Evolutionary conservation across 2,329 filamentous ascomycete genomes (phyloP).

Genomic region (Fusarium pseudoanthophilum): DNA sequence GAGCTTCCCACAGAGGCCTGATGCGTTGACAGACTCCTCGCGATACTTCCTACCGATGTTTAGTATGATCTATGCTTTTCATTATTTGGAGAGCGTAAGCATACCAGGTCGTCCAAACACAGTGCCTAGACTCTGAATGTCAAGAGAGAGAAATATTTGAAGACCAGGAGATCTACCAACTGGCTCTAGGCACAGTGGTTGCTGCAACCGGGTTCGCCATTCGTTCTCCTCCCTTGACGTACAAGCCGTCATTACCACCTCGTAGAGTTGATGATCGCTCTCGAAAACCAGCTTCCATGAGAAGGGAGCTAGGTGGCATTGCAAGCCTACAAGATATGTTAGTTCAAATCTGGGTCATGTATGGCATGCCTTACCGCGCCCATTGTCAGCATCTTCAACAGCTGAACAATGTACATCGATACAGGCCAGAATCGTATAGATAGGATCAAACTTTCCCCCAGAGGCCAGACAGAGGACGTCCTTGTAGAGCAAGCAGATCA

Average conservation of each 20-base stretch:
- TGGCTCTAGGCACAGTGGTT: constrained; percentile 60
- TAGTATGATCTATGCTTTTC: background rate
- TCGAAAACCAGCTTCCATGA: constrained; percentile 95
- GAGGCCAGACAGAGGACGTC: constrained; percentile 81
- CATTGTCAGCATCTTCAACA: constrained; percentile 79
- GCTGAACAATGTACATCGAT: constrained; percentile 73
- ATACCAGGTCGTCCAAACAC: constrained; percentile 78
- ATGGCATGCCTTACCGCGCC: constrained; percentile 65
- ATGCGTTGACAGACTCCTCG: constrained; percentile 80
- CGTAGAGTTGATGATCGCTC: constrained; percentile 78
- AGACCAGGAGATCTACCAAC: constrained; percentile 59
- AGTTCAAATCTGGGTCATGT: background rate
- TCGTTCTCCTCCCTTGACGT: constrained; percentile 80
- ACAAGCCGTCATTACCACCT: constrained; percentile 88
- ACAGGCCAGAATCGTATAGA: constrained; percentile 79
- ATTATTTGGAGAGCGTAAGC: constrained; percentile 1
- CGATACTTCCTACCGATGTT: constrained; percentile 63
- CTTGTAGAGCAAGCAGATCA: constrained; percentile 86
- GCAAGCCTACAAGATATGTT: constrained; percentile 69
- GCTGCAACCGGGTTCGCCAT: constrained; percentile 78
- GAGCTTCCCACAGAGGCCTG: constrained; percentile 78
- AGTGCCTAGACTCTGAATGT: constrained; percentile 78
- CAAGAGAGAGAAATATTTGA: constrained; percentile 72
- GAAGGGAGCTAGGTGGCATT: constrained; percentile 86
- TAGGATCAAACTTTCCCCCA: constrained; percentile 69